These are phyloP conservation scores for Aspergillus cavernicola DNA, from an alignment of 495 filamentous ascomycete genomes.

Conservation along the genomic window DNA sequence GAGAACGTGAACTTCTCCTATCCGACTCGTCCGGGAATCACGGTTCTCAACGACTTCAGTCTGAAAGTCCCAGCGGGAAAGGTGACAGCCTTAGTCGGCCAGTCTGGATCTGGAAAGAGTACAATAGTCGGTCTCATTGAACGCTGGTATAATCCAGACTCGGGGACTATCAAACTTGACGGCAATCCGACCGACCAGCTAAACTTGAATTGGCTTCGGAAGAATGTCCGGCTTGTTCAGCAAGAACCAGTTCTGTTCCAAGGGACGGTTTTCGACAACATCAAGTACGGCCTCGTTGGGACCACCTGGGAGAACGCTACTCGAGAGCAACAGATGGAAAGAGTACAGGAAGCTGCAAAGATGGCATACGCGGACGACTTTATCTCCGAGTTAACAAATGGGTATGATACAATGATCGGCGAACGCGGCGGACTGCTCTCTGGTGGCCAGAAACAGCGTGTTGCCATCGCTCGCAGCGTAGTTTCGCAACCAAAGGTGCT, in stretches of 20 bases:
- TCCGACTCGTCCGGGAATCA: background rate
- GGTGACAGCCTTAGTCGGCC: slow-evolving; percentile 72
- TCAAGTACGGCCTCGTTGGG: slow-evolving; percentile 82
- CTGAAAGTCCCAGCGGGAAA: slow-evolving; percentile 51
- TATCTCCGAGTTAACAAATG: slow-evolving; percentile 72
- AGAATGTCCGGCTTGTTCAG: slow-evolving; percentile 79
- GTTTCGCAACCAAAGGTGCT: slow-evolving; percentile 93
- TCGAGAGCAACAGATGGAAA: slow-evolving; percentile 60
- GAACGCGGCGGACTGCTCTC: slow-evolving; percentile 90
- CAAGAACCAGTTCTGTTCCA: slow-evolving; percentile 69
- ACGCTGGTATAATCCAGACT: slow-evolving; percentile 86
- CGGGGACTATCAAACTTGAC: slow-evolving; percentile 75
- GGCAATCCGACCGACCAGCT: slow-evolving; percentile 74
- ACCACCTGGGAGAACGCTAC: slow-evolving; percentile 66
- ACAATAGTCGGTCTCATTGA: slow-evolving; percentile 94
- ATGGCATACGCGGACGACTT: slow-evolving; percentile 96
- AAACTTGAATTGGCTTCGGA: slow-evolving; percentile 87
- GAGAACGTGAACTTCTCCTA: background rate
- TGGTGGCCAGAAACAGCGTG: slow-evolving; percentile 95
- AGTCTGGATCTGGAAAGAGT: slow-evolving; percentile 85
- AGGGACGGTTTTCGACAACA: slow-evolving; percentile 82
- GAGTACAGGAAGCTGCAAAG: slow-evolving; percentile 75
- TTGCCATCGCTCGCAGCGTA: slow-evolving; percentile 82
- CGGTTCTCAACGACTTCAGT: slow-evolving; percentile 25
- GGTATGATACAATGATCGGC: slow-evolving; percentile 91